Evolutionary conservation across 306 rosid genomes (phyloP), one percentile per base, ranked within the genome.

Genomic region (Canavalia gladiata): DNA sequence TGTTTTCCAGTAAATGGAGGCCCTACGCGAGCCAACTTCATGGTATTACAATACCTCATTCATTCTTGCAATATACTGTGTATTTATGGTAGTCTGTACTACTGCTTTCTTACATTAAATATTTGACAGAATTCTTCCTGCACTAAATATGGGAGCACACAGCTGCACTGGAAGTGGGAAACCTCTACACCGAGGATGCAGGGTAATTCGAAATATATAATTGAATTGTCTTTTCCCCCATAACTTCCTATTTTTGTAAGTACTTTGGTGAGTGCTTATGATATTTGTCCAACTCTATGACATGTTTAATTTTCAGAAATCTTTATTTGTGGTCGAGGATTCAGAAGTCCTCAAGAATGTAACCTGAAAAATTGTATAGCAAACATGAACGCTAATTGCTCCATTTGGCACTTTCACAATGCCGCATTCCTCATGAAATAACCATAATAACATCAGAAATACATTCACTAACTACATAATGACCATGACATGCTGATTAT

Each of bases 141-240:
- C 97, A 78, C 75, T 95, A 92, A 84, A 90, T 92, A 85, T 92
- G 97, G 66, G 92, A 92, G 90, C 94, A 33, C 95, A 90, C 86
- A 81, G 89, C 74, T 92, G 97, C 74, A 71, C 81, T 12, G 87
- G 90, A 78, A 81, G 78, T 74, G 63, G n/a, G 46, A 91, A 92
- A 78, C 92, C 90, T 72, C 94, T 69, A 87, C 25, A 18, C 25
- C 25, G 88, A 55, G 97, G 97, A 33, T 87, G 84, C 80, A 83
- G 77, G 94, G 94, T 90, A 87, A 87, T 62, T 74, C 68, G 56
- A 79, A 66, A 39, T 75, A 33, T 52, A 4, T 59, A 28, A 8
- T 25, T 55, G 41, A 41, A 55, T 47, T 58, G 2, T 0, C 18
- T 41, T 64, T 59, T 7, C 28, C 60, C 45, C 56, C 62, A 25